Evolutionary conservation across 192 early-diverging fungal species (phyloP).

Genomic region (Geranomyces michiganensis): DNA sequence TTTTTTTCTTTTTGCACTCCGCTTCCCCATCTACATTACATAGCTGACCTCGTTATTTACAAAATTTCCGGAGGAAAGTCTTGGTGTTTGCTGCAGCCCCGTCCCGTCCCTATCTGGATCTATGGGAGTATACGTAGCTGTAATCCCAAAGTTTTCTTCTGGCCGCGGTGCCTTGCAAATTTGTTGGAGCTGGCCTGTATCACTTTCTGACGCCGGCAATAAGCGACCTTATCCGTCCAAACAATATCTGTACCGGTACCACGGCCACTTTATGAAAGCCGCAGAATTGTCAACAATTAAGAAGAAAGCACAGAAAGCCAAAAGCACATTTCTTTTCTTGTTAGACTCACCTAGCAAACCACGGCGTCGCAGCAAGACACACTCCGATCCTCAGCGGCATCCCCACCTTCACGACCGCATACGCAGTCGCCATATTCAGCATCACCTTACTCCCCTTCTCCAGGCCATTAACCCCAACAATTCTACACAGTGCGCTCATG

Average conservation of each 20-base stretch:
- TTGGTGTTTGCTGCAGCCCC: too few relatives aligned
- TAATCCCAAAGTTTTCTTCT: too few relatives aligned
- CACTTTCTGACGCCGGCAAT: too few relatives aligned
- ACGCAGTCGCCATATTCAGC: conserved; percentile 75
- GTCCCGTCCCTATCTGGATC: too few relatives aligned
- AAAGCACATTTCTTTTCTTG: too few relatives aligned
- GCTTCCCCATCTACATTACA: background rate
- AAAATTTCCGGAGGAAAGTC: background rate
- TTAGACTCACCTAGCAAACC: conserved; percentile 56
- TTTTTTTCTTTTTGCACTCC: background rate
- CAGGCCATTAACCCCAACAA: conserved; percentile 54
- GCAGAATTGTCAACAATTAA: background rate
- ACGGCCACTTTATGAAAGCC: background rate
- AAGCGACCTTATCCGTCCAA: background rate
- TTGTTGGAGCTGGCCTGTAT: too few relatives aligned
- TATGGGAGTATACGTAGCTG: too few relatives aligned
- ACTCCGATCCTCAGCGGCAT: conserved; percentile 68
- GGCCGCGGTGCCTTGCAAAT: too few relatives aligned
- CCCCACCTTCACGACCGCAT: conserved; percentile 78
- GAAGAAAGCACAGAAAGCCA: background rate
- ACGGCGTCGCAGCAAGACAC: conserved; percentile 49
- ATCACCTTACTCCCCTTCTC: conserved; percentile 51
- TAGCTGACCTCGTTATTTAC: background rate
- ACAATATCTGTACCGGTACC: background rate
- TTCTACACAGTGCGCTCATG: conserved; percentile 56